phyloP scores from a whole-genome alignment of 805 yeast species.

The Pichia rugopelliculosa region DNA sequence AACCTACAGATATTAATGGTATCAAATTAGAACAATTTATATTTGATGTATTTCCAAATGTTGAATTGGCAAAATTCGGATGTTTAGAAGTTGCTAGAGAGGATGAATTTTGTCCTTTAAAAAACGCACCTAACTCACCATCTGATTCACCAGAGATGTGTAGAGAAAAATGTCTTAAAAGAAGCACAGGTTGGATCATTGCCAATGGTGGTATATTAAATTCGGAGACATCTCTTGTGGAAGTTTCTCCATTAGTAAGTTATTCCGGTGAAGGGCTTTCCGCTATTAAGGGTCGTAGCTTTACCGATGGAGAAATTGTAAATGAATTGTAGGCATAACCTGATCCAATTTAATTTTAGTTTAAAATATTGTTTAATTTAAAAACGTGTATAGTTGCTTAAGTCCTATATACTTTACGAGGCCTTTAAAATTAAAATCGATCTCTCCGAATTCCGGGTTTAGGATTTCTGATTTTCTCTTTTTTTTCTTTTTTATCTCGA shows the following conservation, averaged over 20 bases:
- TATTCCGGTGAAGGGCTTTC: constrained; percentile 66
- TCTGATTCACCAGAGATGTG: constrained; percentile 85
- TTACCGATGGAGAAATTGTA: background rate
- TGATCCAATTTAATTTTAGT: too few relatives aligned
- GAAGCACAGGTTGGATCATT: constrained; percentile 69
- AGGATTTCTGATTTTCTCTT: too few relatives aligned
- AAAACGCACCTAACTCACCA: constrained; percentile 78
- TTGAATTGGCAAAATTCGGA: constrained; percentile 67
- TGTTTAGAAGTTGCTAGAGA: constrained; percentile 83
- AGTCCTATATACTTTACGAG: too few relatives aligned
- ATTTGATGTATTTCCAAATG: constrained; percentile 87
- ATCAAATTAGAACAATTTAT: constrained; percentile 94
- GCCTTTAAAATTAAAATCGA: too few relatives aligned
- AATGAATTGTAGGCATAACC: background rate
- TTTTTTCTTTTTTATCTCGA: too few relatives aligned
- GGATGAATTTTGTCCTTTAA: constrained; percentile 88
- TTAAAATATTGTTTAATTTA: too few relatives aligned
- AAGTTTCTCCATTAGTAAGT: constrained; percentile 68
- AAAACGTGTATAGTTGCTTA: too few relatives aligned
- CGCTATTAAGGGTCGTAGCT: background rate
- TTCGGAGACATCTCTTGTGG: constrained; percentile 46
- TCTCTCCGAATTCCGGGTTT: too few relatives aligned
- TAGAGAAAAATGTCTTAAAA: constrained; percentile 49
- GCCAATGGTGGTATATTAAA: constrained; percentile 60
- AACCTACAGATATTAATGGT: constrained; percentile 80